Percentiles rank a stretch among this genome's conserved stretches.
These are phyloP conservation scores for Afroboletus lepidellus DNA, from an alignment of 1,284 basidiomycete genomes.

Conservation along the genomic window DNA sequence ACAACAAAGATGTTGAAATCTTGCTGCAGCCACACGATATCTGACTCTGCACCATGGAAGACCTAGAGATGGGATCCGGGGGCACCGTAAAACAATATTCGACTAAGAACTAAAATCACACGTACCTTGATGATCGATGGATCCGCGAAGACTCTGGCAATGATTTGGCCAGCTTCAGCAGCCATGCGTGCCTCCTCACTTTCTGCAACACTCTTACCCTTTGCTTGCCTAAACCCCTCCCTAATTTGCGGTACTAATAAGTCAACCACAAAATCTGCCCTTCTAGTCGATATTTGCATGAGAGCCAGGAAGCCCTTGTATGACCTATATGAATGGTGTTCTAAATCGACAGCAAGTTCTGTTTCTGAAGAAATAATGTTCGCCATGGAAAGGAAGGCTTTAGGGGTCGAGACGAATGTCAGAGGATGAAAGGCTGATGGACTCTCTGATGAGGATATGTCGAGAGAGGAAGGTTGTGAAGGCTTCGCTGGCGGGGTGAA, in stretches of 20 bases:
- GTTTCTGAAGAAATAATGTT: slow-evolving; percentile 59
- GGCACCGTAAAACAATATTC: not conserved
- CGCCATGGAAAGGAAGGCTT: slow-evolving; percentile 62
- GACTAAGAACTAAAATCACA: not conserved
- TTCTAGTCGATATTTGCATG: slow-evolving; percentile 89
- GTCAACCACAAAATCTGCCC: slow-evolving; percentile 88
- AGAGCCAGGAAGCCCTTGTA: slow-evolving; percentile 90
- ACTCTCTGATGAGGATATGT: not conserved
- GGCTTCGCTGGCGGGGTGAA: slow-evolving; percentile 51
- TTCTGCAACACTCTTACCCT: slow-evolving; percentile 12
- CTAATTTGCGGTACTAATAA: slow-evolving; percentile 66
- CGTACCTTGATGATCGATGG: slow-evolving; percentile 82
- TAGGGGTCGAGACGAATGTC: slow-evolving; percentile 67
- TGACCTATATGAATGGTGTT: slow-evolving; percentile 86
- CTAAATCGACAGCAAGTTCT: slow-evolving; percentile 93
- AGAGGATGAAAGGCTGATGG: slow-evolving; percentile 44
- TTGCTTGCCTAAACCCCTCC: slow-evolving; percentile 59
- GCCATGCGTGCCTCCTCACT: slow-evolving; percentile 20
- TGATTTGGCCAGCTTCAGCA: slow-evolving; percentile 53
- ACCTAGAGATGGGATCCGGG: slow-evolving; percentile 47
- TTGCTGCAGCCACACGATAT: slow-evolving; percentile 95
- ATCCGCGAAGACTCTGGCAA: slow-evolving; percentile 68
- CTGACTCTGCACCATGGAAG: slow-evolving; percentile 92
- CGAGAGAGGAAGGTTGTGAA: slow-evolving; percentile 54
- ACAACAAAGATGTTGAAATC: slow-evolving; percentile 94